Evolutionary conservation across 768 basidiomycete species (phyloP).

Genomic region (Serendipita sp.): DNA sequence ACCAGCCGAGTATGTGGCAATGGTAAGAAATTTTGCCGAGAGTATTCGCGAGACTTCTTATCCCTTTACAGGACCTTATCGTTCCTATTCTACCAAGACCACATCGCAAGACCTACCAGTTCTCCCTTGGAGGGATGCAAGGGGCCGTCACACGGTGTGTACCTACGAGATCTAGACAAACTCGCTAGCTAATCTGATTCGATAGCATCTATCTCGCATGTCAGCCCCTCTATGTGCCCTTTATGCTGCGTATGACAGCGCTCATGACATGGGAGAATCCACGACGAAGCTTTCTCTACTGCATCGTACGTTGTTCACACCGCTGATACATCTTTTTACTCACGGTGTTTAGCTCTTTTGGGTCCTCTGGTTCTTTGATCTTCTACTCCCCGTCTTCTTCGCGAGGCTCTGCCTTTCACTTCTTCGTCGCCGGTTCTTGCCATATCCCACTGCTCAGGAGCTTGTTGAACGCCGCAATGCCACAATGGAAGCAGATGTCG

Average conservation of each 20-base stretch:
- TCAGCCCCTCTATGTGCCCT: conserved; percentile 33
- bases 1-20: conserved; percentile 17
- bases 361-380: conserved; percentile 44
- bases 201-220: conserved; percentile 39
- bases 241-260: conserved; percentile 22
- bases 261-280: conserved; percentile 43
- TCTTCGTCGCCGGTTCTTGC: conserved; percentile 30
- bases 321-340: background rate
- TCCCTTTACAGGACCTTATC: conserved; percentile 23
- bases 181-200: background rate
- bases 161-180: background rate
- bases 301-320: conserved; percentile 27
- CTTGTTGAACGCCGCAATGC: conserved; percentile 36
- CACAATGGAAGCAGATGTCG: conserved; percentile 31
- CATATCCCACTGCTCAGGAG: conserved; percentile 39
- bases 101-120: conserved; percentile 25
- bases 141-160: conserved; percentile 19
- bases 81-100: conserved; percentile 32
- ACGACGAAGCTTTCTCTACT: conserved; percentile 31
- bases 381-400: conserved; percentile 37
- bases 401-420: conserved; percentile 33
- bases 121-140: conserved; percentile 38
- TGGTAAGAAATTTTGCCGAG: conserved; percentile 12
- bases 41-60: conserved; percentile 10
- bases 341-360: conserved; percentile 34